Evolutionary conservation across 495 filamentous ascomycete species (phyloP).

Genomic region (Penicillium taxi): DNA sequence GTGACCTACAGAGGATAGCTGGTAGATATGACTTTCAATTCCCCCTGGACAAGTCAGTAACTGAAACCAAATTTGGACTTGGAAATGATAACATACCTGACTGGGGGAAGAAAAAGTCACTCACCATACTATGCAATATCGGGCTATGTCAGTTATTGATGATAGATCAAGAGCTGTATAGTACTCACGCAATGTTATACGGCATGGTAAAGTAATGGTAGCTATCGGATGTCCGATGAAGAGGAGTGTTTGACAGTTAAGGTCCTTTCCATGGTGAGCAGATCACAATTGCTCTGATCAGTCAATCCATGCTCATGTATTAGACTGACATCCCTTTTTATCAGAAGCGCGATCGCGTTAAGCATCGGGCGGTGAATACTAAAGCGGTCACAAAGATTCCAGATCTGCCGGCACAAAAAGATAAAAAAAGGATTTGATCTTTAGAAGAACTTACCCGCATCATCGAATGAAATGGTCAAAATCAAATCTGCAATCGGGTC

Average conservation of each 20-base stretch:
- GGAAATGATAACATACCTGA: constrained; percentile 46
- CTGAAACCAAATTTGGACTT: not conserved
- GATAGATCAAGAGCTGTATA: not conserved
- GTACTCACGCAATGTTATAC: constrained; percentile 68
- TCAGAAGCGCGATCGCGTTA: not conserved
- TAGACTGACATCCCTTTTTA: not conserved
- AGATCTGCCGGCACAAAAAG: constrained; percentile 13
- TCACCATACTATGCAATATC: constrained; percentile 67
- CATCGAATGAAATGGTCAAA: too few relatives aligned
- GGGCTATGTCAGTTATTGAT: not conserved
- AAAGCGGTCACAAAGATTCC: not conserved
- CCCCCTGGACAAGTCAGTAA: constrained; percentile 50
- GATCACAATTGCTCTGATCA: constrained; percentile 3
- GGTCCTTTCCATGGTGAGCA: constrained; percentile 16
- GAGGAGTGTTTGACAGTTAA: constrained; percentile 1
- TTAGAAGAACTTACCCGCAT: too few relatives aligned
- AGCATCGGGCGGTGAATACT: constrained; percentile 7
- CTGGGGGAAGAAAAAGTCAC: constrained; percentile 98
- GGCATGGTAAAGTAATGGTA: constrained; percentile 45
- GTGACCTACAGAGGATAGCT: constrained; percentile 62
- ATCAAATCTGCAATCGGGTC: constrained; percentile 9
- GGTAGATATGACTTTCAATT: constrained; percentile 97
- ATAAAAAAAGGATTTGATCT: constrained; percentile 16
- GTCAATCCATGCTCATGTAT: constrained; percentile 5
- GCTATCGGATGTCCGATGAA: constrained; percentile 5